These are phyloP conservation scores for Blastobotrys aristatus DNA, from an alignment of 1,139 yeast genomes.

Conservation along the genomic window DNA sequence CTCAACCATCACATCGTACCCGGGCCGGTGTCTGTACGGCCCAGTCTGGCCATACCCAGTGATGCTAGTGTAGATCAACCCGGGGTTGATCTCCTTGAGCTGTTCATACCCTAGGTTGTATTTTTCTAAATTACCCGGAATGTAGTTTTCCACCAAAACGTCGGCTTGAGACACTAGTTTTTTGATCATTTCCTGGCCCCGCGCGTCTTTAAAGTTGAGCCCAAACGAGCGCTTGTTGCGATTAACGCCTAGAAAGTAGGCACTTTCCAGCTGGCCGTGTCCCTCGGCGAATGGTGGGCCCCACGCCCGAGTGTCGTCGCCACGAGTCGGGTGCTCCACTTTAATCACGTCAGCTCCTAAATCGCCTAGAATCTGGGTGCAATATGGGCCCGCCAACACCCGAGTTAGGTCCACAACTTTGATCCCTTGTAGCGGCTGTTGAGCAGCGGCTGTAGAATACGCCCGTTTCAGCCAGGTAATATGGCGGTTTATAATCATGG, in stretches of 20 bases:
- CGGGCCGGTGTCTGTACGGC: conserved; percentile 37
- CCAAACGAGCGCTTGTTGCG: conserved; percentile 40
- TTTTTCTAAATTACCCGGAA: conserved; percentile 38
- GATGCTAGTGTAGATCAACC: conserved; percentile 38
- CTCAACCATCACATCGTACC: conserved; percentile 44
- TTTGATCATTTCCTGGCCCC: conserved; percentile 34
- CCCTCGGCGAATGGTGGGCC: conserved; percentile 39
- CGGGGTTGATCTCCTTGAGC: conserved; percentile 28
- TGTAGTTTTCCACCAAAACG: conserved; percentile 40
- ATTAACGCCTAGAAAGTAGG: conserved; percentile 38
- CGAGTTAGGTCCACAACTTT: conserved; percentile 39
- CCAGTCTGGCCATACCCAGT: conserved; percentile 41
- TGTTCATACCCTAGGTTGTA: conserved; percentile 36
- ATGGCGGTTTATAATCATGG: too few species aligned
- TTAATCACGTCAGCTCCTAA: conserved; percentile 42
- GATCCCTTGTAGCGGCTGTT: conserved; percentile 34
- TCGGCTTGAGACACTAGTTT: conserved; percentile 34
- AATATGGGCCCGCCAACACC: conserved; percentile 43
- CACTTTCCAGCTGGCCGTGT: conserved; percentile 33
- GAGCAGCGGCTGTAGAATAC: neutral
- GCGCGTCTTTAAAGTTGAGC: conserved; percentile 34
- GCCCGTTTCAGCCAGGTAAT: neutral
- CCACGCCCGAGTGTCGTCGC: conserved; percentile 44
- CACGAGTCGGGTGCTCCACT: conserved; percentile 41
- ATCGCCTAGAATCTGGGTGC: conserved; percentile 40